Base-by-base conservation (phyloP, 164 flowering plant species). In the Nymphaea thermarum region DNA sequence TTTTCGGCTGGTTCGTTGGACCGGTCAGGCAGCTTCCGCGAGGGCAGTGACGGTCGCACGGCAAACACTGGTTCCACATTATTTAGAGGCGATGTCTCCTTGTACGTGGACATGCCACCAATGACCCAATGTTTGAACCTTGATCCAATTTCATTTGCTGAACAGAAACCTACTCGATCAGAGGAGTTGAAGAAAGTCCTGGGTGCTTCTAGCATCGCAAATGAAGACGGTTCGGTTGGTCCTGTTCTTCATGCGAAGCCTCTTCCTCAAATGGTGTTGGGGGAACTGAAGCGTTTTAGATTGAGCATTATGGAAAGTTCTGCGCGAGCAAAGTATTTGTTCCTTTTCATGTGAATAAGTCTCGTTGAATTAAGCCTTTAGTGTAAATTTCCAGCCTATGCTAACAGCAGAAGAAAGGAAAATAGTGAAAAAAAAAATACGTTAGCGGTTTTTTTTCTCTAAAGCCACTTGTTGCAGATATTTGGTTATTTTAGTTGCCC, bases 1-100 rank as follows among this genome's bases (percentile, higher is more conserved):
- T 79, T 80, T 70, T 41, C 78, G 1, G 77, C 74, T 57, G 71
- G 80, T 60, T 73, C 64, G 75, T 75, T 90, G 76, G 94, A 82
- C 69, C 84, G 87, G 81, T 82, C 89, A 42, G 84, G 87, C 65
- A 87, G 89, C 77, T 85, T 84, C 63, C 76, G 92, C 6, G 90
- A 88, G 67, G 77, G 80, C 59, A 70, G 73, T 65, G 93, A 90
- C 44, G 77, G 73, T 63, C 79, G 87, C 66, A 67, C 71, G 45
- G 42, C n/a, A 17, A 62, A 17, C 42, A 83, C 77, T 73, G 78
- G 77, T 70, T 69, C 91, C 43, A 42, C 80, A 43, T 71, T 76
- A 66, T 71, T 83, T 44, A 81, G 72, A 69, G 85, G 73, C 41
- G 90, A 90, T 51, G 82, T 87, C 42, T 75, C 76, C 72, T 68